These are phyloP conservation scores for Berberis vulgaris DNA, from an alignment of 164 flowering plant genomes.

Conservation along the genomic window DNA sequence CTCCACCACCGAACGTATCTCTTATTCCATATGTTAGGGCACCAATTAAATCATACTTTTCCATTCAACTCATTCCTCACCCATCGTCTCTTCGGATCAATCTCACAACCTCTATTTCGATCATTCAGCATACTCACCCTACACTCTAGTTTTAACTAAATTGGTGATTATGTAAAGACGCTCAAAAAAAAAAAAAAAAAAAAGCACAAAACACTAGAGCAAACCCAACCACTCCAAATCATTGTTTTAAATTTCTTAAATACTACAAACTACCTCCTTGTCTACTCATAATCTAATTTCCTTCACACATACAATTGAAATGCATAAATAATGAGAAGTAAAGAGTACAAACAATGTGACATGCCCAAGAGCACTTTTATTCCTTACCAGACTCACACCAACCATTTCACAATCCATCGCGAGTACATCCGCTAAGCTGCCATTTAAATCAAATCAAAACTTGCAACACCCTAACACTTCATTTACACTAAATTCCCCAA, in stretches of 20 bases:
- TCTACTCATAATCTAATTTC: not conserved
- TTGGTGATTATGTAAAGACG: too few relatives aligned
- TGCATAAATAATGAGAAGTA: not conserved
- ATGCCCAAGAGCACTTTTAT: constrained; percentile 88
- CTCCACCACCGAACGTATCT: too few relatives aligned
- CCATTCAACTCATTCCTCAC: too few relatives aligned
- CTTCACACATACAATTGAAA: not conserved
- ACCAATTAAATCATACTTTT: too few relatives aligned
- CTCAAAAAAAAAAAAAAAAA: not conserved
- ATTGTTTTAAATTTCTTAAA: too few relatives aligned
- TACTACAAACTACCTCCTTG: too few relatives aligned
- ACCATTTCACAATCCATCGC: constrained; percentile 99
- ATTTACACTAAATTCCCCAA: not conserved
- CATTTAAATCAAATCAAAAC: not conserved
- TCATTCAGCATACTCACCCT: too few relatives aligned
- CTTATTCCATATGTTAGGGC: too few relatives aligned
- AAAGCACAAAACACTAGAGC: not conserved
- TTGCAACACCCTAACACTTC: not conserved
- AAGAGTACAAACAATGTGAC: constrained; percentile 59
- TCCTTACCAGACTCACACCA: constrained; percentile 69
- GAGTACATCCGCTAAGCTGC: constrained; percentile 31
- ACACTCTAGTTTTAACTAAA: too few relatives aligned
- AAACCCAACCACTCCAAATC: too few relatives aligned
- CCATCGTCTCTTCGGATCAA: too few relatives aligned
- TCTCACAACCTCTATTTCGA: too few relatives aligned